Percentiles rank a stretch among this genome's conserved stretches.
phyloP scores from a whole-genome alignment of 2,329 filamentous ascomycete genomes.

The Fusarium redolens region DNA sequence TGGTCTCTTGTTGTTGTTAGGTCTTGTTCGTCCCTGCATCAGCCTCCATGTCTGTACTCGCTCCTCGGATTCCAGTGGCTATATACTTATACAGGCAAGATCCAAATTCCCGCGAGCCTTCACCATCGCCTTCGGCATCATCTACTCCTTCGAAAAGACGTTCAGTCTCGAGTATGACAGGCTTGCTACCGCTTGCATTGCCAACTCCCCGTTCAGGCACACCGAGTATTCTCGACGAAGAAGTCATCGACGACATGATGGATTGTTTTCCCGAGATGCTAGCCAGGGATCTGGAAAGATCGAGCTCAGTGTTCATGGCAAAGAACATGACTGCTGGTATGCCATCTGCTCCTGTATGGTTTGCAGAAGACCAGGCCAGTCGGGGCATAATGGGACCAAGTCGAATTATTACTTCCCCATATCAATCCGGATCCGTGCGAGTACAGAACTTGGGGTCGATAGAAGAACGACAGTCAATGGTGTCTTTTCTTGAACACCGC shows the following conservation, averaged over 20 bases:
- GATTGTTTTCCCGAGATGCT: constrained; percentile 67
- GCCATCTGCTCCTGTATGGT: constrained; percentile 54
- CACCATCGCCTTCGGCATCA: constrained; percentile 26
- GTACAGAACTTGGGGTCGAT: constrained; percentile 51
- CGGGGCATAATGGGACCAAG: constrained; percentile 29
- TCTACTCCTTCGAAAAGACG: constrained; percentile 44
- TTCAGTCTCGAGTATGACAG: constrained; percentile 55
- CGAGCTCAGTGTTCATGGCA: constrained; percentile 59
- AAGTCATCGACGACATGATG: constrained; percentile 45
- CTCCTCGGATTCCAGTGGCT: constrained; percentile 34
- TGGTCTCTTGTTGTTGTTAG: constrained; percentile 27
- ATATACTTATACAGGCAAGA: constrained; percentile 44
- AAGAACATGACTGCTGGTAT: constrained; percentile 65
- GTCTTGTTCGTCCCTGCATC: constrained; percentile 7
- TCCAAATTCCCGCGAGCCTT: constrained; percentile 15
- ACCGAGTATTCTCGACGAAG: constrained; percentile 38
- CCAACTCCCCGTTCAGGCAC: constrained; percentile 44
- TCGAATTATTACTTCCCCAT: constrained; percentile 43
- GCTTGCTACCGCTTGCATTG: constrained; percentile 52
- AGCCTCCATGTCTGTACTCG: constrained; percentile 30
- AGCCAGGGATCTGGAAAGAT: constrained; percentile 64
- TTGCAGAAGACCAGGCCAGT: constrained; percentile 40
- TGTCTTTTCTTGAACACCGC: constrained; percentile 49
- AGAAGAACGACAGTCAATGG: constrained; percentile 51
- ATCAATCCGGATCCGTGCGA: constrained; percentile 46